Evolutionary conservation across 192 early-diverging fungal species (phyloP).

Genomic region (Pilaira anomala): DNA sequence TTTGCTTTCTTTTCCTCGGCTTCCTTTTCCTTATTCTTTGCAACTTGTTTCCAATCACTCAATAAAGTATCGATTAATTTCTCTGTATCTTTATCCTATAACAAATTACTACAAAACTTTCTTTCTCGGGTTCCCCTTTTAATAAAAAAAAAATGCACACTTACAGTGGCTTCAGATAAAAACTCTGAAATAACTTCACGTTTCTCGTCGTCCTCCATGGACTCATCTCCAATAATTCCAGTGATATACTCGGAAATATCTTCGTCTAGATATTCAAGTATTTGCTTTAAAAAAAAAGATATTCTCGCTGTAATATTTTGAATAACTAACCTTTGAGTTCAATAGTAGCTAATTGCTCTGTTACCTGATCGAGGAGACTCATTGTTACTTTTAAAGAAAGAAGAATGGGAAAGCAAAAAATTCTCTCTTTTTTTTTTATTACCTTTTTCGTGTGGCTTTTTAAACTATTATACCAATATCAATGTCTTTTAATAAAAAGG

Average conservation of each 20-base stretch:
- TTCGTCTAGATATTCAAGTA: conserved; percentile 10
- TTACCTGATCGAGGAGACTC: conserved; percentile 28
- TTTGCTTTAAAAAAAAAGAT: not conserved
- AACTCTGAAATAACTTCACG: conserved; percentile 67
- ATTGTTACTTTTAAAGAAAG: not conserved
- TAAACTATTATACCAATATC: not conserved
- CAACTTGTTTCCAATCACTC: conserved; percentile 37
- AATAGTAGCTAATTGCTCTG: conserved; percentile 19
- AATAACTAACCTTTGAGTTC: conserved; percentile 25
- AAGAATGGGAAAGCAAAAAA: not conserved
- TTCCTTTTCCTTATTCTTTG: conserved; percentile 39
- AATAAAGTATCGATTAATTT: conserved; percentile 45
- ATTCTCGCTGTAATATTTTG: too few relatives aligned
- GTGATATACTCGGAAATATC: conserved; percentile 61
- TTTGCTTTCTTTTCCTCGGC: conserved; percentile 34
- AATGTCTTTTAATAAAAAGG: not conserved
- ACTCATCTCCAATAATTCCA: conserved; percentile 61
- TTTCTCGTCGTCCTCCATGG: conserved; percentile 62
- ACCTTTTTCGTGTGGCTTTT: not conserved
- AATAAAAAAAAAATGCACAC: too few relatives aligned
- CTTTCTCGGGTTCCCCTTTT: not conserved
- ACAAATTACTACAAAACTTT: not conserved
- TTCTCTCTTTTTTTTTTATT: conserved; percentile 1
- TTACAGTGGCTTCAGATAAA: conserved; percentile 54
- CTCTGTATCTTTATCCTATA: conserved; percentile 43